These are phyloP conservation scores for Syncephalastrum monosporum DNA, from an alignment of 371 early-diverging fungal genomes.

Conservation along the genomic window DNA sequence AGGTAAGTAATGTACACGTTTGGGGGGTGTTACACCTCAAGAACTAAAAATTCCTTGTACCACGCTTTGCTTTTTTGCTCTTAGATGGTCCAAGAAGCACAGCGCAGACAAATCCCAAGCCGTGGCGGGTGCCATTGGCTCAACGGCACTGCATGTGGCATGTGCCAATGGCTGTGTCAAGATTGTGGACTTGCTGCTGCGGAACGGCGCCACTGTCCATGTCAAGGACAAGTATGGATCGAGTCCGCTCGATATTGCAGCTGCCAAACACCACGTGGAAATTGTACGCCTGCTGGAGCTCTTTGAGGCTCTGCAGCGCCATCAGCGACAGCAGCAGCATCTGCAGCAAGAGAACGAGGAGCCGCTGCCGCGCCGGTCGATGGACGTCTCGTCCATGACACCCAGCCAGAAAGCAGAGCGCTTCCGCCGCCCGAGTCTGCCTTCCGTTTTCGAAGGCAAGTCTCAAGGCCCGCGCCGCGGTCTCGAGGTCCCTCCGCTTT, in stretches of 20 bases:
- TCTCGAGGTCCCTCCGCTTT: conserved; percentile 21
- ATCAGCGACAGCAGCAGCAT: conserved; percentile 4
- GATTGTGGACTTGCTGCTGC: conserved; percentile 60
- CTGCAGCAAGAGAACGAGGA: conserved; percentile 7
- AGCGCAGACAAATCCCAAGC: conserved; percentile 32
- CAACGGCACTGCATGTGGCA: conserved; percentile 76
- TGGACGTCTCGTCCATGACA: conserved; percentile 17
- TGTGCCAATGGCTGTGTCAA: conserved; percentile 67
- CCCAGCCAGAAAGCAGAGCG: conserved; percentile 23
- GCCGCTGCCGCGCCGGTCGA: conserved; percentile 7
- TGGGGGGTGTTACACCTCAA: background rate
- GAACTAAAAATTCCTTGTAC: background rate
- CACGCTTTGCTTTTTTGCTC: background rate
- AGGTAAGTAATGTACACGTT: conserved; percentile 27
- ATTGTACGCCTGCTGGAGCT: conserved; percentile 39
- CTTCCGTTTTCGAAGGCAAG: conserved; percentile 32
- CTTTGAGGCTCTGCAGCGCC: conserved; percentile 7
- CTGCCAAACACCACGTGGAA: conserved; percentile 56
- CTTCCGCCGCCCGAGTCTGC: conserved; percentile 31
- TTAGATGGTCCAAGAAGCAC: conserved; percentile 34
- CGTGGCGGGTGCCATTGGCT: conserved; percentile 56
- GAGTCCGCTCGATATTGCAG: conserved; percentile 58
- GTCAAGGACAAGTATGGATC: conserved; percentile 67
- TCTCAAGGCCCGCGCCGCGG: conserved; percentile 16
- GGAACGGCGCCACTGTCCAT: conserved; percentile 59